These are phyloP conservation scores for Wickerhamiella domercqiae DNA, from an alignment of 805 yeast species.

Conservation along the genomic window DNA sequence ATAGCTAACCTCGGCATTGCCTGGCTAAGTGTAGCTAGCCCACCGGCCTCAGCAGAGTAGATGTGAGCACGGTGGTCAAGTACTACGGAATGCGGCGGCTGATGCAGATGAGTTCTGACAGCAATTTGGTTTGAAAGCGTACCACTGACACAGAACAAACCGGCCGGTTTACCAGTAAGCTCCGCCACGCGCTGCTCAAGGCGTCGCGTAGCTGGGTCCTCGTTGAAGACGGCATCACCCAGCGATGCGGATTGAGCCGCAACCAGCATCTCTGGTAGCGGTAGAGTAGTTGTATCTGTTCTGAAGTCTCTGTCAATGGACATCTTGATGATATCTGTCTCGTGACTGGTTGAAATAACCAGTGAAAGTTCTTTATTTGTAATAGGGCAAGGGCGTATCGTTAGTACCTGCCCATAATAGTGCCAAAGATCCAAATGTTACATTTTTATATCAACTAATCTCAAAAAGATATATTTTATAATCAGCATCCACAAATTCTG, in stretches of 20 bases:
- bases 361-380: neutral
- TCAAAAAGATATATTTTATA: too few relatives aligned
- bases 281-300: slow-evolving; percentile 83
- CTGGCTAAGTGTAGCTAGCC: slow-evolving; percentile 74
- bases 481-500: too few relatives aligned
- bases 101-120: slow-evolving; percentile 53
- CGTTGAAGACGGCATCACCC: slow-evolving; percentile 85
- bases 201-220: slow-evolving; percentile 53
- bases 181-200: slow-evolving; percentile 51
- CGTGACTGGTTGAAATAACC: neutral
- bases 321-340: neutral
- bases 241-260: slow-evolving; percentile 42
- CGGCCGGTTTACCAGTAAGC: slow-evolving; percentile 67
- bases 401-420: too few relatives aligned
- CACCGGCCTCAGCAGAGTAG: slow-evolving; percentile 77
- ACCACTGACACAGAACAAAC: slow-evolving; percentile 73
- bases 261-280: slow-evolving; percentile 55
- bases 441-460: too few relatives aligned
- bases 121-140: slow-evolving; percentile 85
- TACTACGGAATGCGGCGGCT: slow-evolving; percentile 74
- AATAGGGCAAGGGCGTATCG: neutral
- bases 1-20: slow-evolving; percentile 79
- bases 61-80: slow-evolving; percentile 83
- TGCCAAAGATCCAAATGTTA: too few relatives aligned
- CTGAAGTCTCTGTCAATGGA: slow-evolving; percentile 11